These are phyloP conservation scores for Cajanus cajan DNA, from an alignment of 306 rosid species.

Conservation along the genomic window DNA sequence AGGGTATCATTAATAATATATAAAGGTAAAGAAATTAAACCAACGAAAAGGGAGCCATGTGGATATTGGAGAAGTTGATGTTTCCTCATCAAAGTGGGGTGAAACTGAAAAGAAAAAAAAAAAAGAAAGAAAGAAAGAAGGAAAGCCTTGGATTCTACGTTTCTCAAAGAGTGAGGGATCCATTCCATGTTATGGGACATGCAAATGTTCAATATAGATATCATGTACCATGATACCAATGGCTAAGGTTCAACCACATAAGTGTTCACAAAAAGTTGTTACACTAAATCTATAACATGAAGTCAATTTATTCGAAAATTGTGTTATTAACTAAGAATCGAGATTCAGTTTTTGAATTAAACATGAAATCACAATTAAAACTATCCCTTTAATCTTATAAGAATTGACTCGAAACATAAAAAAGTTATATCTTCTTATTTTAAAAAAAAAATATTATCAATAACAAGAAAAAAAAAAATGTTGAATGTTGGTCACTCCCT, in stretches of 20 bases:
- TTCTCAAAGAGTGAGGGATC: conserved; percentile 18
- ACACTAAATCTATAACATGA: no score
- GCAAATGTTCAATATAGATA: conserved; percentile 6
- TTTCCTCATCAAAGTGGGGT: conserved; percentile 11
- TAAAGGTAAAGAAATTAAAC: neutral
- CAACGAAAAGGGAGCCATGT: conserved; percentile 33
- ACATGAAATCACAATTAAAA: no score
- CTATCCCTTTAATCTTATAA: no score
- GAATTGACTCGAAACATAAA: no score
- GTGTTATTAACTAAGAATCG: no score
- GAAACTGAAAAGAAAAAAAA: neutral
- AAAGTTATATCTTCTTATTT: no score
- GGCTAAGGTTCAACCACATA: neutral
- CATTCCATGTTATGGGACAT: conserved; percentile 29
- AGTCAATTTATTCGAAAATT: no score
- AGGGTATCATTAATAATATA: neutral
- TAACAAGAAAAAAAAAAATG: neutral
- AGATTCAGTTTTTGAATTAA: no score
- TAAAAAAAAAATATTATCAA: no score
- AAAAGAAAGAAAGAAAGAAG: neutral
- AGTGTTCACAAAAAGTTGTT: no score
- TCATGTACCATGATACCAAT: conserved; percentile 30
- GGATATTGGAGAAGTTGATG: conserved; percentile 27
- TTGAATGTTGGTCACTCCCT: conserved; percentile 22
- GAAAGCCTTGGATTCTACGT: conserved; percentile 59